A percentile compares a stretch with the other conserved stretches of the same genome.
These are phyloP conservation scores for Dimargaris cristalligena DNA, from an alignment of 192 early-diverging fungal genomes.

Conservation along the genomic window DNA sequence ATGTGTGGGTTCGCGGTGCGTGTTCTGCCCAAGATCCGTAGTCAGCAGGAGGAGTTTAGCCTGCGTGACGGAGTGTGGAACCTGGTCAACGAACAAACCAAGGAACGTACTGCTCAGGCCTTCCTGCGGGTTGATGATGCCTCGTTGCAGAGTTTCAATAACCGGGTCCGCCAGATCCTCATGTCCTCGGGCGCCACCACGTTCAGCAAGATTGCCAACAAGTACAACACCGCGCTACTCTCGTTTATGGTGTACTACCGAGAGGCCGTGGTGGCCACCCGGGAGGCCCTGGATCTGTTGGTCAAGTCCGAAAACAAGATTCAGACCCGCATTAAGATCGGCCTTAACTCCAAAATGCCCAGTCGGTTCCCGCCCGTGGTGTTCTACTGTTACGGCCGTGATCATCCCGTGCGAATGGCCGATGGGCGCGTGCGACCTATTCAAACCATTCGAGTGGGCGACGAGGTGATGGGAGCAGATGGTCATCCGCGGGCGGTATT, in stretches of 20 bases:
- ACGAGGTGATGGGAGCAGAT: constrained; percentile 21
- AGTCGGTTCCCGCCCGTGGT: constrained; percentile 91
- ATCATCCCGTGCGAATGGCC: constrained; percentile 28
- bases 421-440: constrained; percentile 22
- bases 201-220: constrained; percentile 97
- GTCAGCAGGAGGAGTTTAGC: constrained; percentile 72
- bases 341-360: constrained; percentile 98
- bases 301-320: constrained; percentile 99
- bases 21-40: constrained; percentile 83
- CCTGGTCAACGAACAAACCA: constrained; percentile 88
- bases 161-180: constrained; percentile 91
- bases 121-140: constrained; percentile 94
- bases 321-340: constrained; percentile 97
- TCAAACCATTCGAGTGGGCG: constrained; percentile 18
- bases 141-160: constrained; percentile 79
- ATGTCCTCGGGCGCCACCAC: constrained; percentile 96
- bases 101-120: constrained; percentile 95
- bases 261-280: constrained; percentile 93
- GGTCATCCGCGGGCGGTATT: constrained; percentile 21
- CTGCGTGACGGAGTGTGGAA: constrained; percentile 84
- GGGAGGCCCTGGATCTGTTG: constrained; percentile 88
- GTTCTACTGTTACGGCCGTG: constrained; percentile 43
- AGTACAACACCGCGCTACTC: constrained; percentile 80
- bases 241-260: constrained; percentile 97
- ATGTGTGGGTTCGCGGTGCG: constrained; percentile 88